Percentiles rank a stretch among this genome's conserved stretches.
Evolutionary conservation across 2,329 filamentous ascomycete species (phyloP).

Genomic region (Graphilbum ipis-grandicollis): DNA sequence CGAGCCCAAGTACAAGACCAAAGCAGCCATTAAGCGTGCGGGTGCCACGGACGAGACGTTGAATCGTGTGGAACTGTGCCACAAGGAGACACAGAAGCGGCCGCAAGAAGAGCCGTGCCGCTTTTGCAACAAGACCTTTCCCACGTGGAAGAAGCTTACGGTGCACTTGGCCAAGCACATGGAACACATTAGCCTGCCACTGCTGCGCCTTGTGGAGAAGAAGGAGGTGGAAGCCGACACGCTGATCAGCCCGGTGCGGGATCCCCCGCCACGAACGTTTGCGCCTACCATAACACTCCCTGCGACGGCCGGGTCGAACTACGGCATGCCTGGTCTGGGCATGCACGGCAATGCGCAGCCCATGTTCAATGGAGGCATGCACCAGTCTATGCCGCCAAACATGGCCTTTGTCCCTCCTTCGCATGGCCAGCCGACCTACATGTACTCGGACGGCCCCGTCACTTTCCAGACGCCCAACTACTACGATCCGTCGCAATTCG

Average conservation of each 20-base stretch:
- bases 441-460: no score
- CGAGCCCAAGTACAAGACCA: conserved; percentile 71
- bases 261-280: conserved; percentile 25
- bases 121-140: conserved; percentile 69
- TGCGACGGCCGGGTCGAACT: conserved; percentile 6
- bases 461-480: conserved; percentile 4
- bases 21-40: conserved; percentile 45
- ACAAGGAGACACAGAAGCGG: conserved; percentile 44
- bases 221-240: conserved; percentile 37
- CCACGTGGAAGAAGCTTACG: conserved; percentile 81
- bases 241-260: conserved; percentile 50
- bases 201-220: conserved; percentile 42
- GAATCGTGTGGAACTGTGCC: conserved; percentile 63
- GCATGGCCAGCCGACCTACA: conserved; percentile 4
- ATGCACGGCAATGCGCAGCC: neutral
- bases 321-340: neutral
- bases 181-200: conserved; percentile 76
- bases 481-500: conserved; percentile 7
- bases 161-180: conserved; percentile 91
- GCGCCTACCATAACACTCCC: conserved; percentile 11
- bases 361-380: conserved; percentile 7
- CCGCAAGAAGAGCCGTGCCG: conserved; percentile 67
- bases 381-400: neutral
- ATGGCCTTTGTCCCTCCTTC: conserved; percentile 8
- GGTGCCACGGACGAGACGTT: conserved; percentile 47